Conservation (phyloP, 2,329 filamentous ascomycete species). For the Penicillium italicum region DNA sequence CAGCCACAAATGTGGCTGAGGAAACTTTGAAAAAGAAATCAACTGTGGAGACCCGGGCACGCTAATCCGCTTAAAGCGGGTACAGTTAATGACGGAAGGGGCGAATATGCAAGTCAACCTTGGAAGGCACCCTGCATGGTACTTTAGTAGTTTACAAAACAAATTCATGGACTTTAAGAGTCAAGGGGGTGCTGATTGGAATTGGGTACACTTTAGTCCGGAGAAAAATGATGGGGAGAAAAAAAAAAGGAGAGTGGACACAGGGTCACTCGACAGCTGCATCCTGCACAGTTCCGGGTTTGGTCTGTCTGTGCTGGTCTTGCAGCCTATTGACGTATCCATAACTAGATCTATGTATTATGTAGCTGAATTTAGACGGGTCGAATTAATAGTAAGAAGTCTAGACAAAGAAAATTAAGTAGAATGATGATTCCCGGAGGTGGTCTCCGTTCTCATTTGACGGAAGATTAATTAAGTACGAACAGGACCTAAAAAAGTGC, state of each 20-base stretch:
- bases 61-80: slow-evolving; percentile 13
- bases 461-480: neutral
- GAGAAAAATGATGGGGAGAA: slow-evolving; percentile 3
- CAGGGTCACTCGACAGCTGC: slow-evolving; percentile 17
- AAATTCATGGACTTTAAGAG: neutral
- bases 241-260: slow-evolving; percentile 1
- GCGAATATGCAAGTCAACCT: slow-evolving; percentile 23
- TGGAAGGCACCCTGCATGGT: slow-evolving; percentile 18
- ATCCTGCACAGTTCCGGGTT: slow-evolving; percentile 19
- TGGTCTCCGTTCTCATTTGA: neutral
- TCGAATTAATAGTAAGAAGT: neutral
- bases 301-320: slow-evolving; percentile 16
- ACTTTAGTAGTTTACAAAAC: slow-evolving; percentile 1
- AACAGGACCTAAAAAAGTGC: neutral
- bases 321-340: slow-evolving; percentile 12
- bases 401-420: neutral
- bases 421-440: neutral
- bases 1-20: slow-evolving; percentile 5
- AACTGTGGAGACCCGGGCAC: slow-evolving; percentile 3
- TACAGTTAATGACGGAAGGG: slow-evolving; percentile 25
- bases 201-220: neutral
- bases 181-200: slow-evolving; percentile 4
- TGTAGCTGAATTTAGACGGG: neutral
- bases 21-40: slow-evolving; percentile 1
- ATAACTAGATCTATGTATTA: neutral